These are phyloP conservation scores for Tremella yokohamensis DNA, from an alignment of 768 basidiomycete species.

Conservation along the genomic window DNA sequence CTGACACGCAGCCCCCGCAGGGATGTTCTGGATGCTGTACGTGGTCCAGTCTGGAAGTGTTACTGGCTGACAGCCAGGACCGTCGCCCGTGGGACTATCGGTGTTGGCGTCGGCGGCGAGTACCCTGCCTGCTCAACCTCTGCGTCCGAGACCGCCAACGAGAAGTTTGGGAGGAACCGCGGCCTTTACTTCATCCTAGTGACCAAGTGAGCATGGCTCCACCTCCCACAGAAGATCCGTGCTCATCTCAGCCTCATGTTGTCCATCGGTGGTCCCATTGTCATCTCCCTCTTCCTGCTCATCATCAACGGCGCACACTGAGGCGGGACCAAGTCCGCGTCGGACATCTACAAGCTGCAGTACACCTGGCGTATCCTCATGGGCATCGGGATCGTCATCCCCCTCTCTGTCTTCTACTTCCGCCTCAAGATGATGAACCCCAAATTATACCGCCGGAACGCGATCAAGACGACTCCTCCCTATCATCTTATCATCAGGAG, in stretches of 20 bases:
- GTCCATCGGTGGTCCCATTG: slow-evolving; percentile 66
- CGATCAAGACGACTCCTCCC: slow-evolving; percentile 58
- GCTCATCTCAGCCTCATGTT: slow-evolving; percentile 30
- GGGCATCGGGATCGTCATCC: slow-evolving; percentile 62
- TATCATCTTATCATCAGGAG: slow-evolving; percentile 61
- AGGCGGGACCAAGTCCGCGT: slow-evolving; percentile 21
- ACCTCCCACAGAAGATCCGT: not conserved
- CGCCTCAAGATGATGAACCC: slow-evolving; percentile 66
- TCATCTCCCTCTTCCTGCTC: slow-evolving; percentile 65
- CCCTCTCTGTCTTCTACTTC: slow-evolving; percentile 63
- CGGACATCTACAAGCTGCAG: slow-evolving; percentile 24
- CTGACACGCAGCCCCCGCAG: slow-evolving; percentile 49
- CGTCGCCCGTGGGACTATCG: slow-evolving; percentile 59
- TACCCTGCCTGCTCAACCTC: slow-evolving; percentile 70
- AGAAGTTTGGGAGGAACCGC: slow-evolving; percentile 60
- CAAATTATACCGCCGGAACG: slow-evolving; percentile 61
- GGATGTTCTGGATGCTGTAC: slow-evolving; percentile 67
- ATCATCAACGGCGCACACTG: slow-evolving; percentile 57
- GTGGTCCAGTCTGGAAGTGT: not conserved
- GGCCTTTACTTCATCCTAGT: slow-evolving; percentile 75
- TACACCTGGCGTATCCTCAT: slow-evolving; percentile 51
- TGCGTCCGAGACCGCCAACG: slow-evolving; percentile 70
- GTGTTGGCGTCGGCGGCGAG: slow-evolving; percentile 70
- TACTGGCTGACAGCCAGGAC: slow-evolving; percentile 49
- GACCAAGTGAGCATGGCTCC: slow-evolving; percentile 58